Evolutionary conservation across 495 filamentous ascomycete genomes (phyloP).

Genomic region (Xylaria sp.): DNA sequence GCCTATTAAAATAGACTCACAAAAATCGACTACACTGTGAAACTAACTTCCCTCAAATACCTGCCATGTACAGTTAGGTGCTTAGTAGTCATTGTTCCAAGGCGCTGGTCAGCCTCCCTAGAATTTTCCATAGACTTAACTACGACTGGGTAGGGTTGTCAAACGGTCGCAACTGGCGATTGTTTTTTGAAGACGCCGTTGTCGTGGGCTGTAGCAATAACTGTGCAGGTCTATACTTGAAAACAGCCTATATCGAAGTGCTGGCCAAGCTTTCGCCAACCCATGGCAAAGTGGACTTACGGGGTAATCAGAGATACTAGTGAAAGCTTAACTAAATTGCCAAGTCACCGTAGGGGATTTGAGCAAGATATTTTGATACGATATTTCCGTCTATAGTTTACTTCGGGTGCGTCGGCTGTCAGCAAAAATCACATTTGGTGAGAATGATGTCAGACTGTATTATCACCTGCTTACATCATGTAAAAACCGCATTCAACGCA

Average conservation of each 20-base stretch:
- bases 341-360: not conserved
- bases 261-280: constrained; percentile 1
- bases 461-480: not conserved
- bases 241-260: not conserved
- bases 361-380: not conserved
- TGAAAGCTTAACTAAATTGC: not conserved
- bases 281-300: not conserved
- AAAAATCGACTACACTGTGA: not conserved
- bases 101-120: not conserved
- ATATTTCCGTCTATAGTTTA: not conserved
- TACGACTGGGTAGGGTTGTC: not conserved
- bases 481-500: not conserved
- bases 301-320: not conserved
- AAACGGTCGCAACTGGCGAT: not conserved
- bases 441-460: constrained; percentile 5
- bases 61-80: not conserved
- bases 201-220: not conserved
- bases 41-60: not conserved
- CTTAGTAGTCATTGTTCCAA: not conserved
- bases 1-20: not conserved
- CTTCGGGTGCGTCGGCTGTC: not conserved
- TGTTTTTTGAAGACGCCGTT: too few relatives aligned
- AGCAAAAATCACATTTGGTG: not conserved
- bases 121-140: not conserved
- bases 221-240: not conserved